A percentile compares a stretch with the other conserved stretches of the same genome.
Evolutionary conservation across 257 asterid genomes (phyloP).

Genomic region (Avicennia marina): DNA sequence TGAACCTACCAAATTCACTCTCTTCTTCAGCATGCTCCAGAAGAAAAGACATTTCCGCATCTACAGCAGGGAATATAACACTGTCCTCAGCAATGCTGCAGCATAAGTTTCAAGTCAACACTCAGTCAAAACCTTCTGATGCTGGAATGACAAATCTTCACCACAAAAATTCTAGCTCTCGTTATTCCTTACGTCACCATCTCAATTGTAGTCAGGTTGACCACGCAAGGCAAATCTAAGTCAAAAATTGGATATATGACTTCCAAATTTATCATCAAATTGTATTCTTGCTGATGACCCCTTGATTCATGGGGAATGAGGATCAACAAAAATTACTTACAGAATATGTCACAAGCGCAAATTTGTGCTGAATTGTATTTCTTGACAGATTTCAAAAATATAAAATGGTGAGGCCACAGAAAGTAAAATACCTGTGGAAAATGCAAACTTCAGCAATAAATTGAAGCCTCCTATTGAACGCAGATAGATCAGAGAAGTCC

Average conservation of each 20-base stretch:
- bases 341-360: not conserved
- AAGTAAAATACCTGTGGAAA: constrained; percentile 71
- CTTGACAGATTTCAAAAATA: not conserved
- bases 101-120: not conserved
- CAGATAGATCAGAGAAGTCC: constrained; percentile 76
- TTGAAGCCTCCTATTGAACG: constrained; percentile 77
- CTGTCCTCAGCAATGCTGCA: constrained; percentile 99
- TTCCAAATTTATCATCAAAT: not conserved
- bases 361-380: not conserved
- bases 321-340: too few species aligned
- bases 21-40: constrained; percentile 98
- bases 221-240: not conserved
- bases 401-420: not conserved
- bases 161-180: not conserved
- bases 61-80: constrained; percentile 94
- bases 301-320: not conserved
- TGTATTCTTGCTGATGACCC: not conserved
- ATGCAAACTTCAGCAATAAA: constrained; percentile 98
- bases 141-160: not conserved
- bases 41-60: constrained; percentile 78
- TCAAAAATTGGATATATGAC: not conserved
- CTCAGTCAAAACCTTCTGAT: not conserved
- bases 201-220: not conserved
- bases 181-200: not conserved
- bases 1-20: constrained; percentile 81